Base-by-base conservation (phyloP, 768 basidiomycete species). In the Pulveroboletus sp. region DNA sequence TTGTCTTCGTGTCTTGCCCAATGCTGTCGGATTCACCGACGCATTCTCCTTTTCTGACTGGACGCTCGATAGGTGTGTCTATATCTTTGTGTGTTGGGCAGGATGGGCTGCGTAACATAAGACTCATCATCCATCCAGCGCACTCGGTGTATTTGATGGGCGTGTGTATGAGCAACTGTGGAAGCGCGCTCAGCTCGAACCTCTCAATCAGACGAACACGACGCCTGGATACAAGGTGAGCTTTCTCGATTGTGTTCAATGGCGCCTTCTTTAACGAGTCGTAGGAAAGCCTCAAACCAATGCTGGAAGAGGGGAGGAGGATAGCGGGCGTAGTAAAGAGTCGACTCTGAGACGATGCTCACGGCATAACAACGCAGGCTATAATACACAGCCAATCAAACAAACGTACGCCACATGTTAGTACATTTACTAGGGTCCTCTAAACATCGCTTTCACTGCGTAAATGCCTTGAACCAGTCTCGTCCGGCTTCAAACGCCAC, bases 1-100 rank as follows among this genome's bases (percentile, higher is more conserved):
- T 1, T 86, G 82, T 60, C 55, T 65, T 8, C 72, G 73, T 40
- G 53, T 90, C 11, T 62, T 87, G 1, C 82, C 85, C 0, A 75
- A 90, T 49, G 77, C 76, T 6, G 79, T 90, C 45, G 84, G 81
- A 0, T 67, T 90, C 45, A 81, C 75, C 6, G 87, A 90, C 60
- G 80, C 84, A 4, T 88, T 90, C 60, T 83, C 80, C 1, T 86
- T 87, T 56, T 74, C 79, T 0, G 86, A 90, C 57, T 90, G 84
- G 82, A 80, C 87, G 43, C 68, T 90, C 16, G 78, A 87, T 54
- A 85, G 83, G 81, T 81, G 41, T 14, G 49, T 38, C 21, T 21
- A 8, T 24, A 12, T 13, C 16, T 81, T 40, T 13, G 47, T 24
- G 8, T 24, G n/a, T 13, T 16, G 4, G n/a, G 33, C 20, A 1